Evolutionary conservation across 1,139 yeast species (phyloP).

Genomic region (Yamadazyma epiphylla): DNA sequence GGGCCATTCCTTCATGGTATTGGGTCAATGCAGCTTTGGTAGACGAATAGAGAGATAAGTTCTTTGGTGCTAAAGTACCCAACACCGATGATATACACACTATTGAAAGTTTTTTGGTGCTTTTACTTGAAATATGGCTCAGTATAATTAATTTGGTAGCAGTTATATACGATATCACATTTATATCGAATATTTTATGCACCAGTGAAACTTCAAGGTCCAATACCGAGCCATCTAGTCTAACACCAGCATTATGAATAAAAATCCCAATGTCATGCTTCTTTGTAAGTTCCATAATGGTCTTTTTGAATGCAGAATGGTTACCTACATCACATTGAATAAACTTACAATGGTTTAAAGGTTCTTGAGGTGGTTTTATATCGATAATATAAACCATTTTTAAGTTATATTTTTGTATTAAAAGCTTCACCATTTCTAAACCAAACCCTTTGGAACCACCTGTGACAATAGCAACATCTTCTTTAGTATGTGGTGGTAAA

Average conservation of each 20-base stretch:
- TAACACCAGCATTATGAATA: constrained; percentile 73
- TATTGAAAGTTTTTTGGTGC: constrained; percentile 38
- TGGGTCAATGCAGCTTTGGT: constrained; percentile 62
- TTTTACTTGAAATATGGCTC: neutral
- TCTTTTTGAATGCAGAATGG: constrained; percentile 20
- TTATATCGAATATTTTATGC: constrained; percentile 44
- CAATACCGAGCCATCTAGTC: constrained; percentile 45
- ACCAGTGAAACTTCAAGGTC: constrained; percentile 31
- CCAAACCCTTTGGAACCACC: constrained; percentile 71
- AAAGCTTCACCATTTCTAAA: constrained; percentile 30
- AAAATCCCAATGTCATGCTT: constrained; percentile 44
- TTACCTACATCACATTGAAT: constrained; percentile 50
- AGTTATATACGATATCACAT: constrained; percentile 51
- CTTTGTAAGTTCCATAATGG: constrained; percentile 19
- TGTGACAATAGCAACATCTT: constrained; percentile 49
- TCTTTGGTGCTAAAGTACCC: constrained; percentile 68
- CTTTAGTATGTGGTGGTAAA: neutral
- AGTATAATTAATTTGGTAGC: constrained; percentile 1
- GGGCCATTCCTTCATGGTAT: constrained; percentile 54
- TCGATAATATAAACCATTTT: constrained; percentile 47
- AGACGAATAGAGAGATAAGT: constrained; percentile 61
- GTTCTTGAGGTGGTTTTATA: constrained; percentile 26
- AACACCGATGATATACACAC: constrained; percentile 67
- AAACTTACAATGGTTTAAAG: constrained; percentile 19
- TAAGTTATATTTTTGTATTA: constrained; percentile 25